Conservation (phyloP, 495 filamentous ascomycete species). For the Penicillium goetzii region DNA sequence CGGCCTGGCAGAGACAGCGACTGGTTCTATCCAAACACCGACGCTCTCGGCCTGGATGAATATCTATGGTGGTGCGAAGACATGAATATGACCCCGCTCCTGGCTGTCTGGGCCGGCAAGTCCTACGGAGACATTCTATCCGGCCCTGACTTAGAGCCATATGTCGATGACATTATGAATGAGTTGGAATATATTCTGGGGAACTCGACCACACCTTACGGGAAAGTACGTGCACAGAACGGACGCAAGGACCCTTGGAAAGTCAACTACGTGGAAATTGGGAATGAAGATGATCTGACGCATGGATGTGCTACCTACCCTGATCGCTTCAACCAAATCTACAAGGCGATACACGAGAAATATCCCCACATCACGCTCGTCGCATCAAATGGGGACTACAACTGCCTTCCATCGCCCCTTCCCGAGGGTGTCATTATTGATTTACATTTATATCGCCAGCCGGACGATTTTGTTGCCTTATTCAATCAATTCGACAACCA, state of each 20-base stretch:
- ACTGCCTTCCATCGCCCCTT: constrained; percentile 31
- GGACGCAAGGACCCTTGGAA: constrained; percentile 51
- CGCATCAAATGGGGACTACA: constrained; percentile 41
- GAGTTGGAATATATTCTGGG: constrained; percentile 57
- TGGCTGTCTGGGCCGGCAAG: constrained; percentile 65
- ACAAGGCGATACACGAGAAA: constrained; percentile 45
- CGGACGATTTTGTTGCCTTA: constrained; percentile 51
- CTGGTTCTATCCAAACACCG: constrained; percentile 65
- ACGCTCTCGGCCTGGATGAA: constrained; percentile 64
- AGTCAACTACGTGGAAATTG: constrained; percentile 55
- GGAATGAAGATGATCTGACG: constrained; percentile 59
- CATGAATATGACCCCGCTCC: constrained; percentile 58
- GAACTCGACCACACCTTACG: constrained; percentile 38
- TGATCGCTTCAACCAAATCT: constrained; percentile 51
- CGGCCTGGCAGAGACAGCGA: constrained; percentile 62
- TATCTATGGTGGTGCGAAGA: constrained; percentile 71
- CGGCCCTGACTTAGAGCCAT: constrained; percentile 40
- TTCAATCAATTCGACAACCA: constrained; percentile 62
- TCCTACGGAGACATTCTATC: constrained; percentile 54
- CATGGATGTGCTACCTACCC: constrained; percentile 46
- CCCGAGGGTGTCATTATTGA: constrained; percentile 48
- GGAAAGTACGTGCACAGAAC: constrained; percentile 45
- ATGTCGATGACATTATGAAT: constrained; percentile 61
- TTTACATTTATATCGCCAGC: constrained; percentile 54
- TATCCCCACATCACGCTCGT: constrained; percentile 53